Conservation (phyloP, 1,284 basidiomycete genomes). For the Schizophyllum amplum region DNA sequence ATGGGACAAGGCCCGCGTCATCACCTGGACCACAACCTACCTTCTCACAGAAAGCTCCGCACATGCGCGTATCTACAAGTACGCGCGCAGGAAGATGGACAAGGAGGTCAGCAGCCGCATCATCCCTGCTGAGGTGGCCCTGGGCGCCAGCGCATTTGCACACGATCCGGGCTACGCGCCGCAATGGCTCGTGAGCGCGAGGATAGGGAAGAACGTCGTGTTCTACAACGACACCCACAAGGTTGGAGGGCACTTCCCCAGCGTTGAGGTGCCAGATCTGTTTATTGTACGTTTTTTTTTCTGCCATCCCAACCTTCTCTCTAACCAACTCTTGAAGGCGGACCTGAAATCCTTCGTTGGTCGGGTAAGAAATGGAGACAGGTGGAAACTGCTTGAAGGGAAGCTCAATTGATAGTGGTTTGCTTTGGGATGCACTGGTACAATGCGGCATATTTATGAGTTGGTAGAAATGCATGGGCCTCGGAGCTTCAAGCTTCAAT, state of each 20-base stretch:
- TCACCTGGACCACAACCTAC: constrained; percentile 14
- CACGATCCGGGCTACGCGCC: not conserved
- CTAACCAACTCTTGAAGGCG: not conserved
- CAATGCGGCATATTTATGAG: no score
- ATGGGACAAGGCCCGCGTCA: constrained; percentile 10
- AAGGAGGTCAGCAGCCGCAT: not conserved
- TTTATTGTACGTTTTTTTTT: not conserved
- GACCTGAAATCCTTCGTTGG: not conserved
- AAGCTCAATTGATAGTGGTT: no score
- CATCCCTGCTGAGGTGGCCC: not conserved
- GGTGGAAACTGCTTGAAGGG: no score
- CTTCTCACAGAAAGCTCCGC: constrained; percentile 10
- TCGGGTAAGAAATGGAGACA: no score
- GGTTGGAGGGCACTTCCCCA: not conserved
- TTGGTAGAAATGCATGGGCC: no score
- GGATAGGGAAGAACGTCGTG: not conserved
- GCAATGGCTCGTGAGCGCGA: not conserved
- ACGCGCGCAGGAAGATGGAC: not conserved
- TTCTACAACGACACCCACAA: not conserved
- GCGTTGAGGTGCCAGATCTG: not conserved
- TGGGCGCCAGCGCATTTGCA: not conserved
- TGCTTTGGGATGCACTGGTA: no score
- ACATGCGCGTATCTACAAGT: constrained; percentile 1
- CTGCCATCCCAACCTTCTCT: not conserved
- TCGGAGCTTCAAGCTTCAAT: no score